Base-by-base conservation (phyloP, 225 moss, liverwort and hornwort species). In the Takakia lepidozioides region DNA sequence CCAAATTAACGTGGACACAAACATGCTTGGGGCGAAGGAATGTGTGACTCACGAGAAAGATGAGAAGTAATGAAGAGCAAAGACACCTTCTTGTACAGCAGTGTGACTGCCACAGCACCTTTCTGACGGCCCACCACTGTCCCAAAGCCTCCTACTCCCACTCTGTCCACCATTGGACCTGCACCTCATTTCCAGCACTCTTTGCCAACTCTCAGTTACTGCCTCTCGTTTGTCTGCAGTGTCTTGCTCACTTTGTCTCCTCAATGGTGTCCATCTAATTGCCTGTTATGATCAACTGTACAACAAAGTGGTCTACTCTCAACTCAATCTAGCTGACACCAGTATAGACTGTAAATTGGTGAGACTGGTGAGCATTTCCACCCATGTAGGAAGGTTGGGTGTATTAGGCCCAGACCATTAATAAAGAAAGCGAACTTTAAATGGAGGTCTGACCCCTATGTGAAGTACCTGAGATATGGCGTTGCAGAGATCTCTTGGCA, bases 11-110 rank as follows among this genome's bases (percentile, higher is more conserved):
- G 17, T 27, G 14, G 29, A 27, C n/a, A n/a, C n/a, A n/a, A n/a
- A n/a, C n/a, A n/a, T n/a, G n/a, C n/a, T n/a, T n/a, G n/a, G n/a
- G n/a, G n/a, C n/a, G 27, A 16, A 51, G 16, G 14, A 14, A 17
- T 10, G 17, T 10, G 44, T 16, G 19, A 68, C 76, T 81, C 76
- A 86, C 86, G 78, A 60, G 86, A 74, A 41, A 91, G 69, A 72
- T 91, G 90, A n/a, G 81, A 84, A 27, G 75, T 83, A 17, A 91
- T 76, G 62, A 91, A 86, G 19, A 91, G 74, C 38, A 91, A 65
- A 0, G 83, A 72, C 44, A 74, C 78, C 56, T 72, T 68, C 44
- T 70, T 69, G 10, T 74, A 86, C 1, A 71, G 66, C 10, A 91
- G 50, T 8, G 80, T 64, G 10, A 91, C 66, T 26, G 90, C 86